phyloP scores from a whole-genome alignment of 495 filamentous ascomycete species.

The Poronia punctata region DNA sequence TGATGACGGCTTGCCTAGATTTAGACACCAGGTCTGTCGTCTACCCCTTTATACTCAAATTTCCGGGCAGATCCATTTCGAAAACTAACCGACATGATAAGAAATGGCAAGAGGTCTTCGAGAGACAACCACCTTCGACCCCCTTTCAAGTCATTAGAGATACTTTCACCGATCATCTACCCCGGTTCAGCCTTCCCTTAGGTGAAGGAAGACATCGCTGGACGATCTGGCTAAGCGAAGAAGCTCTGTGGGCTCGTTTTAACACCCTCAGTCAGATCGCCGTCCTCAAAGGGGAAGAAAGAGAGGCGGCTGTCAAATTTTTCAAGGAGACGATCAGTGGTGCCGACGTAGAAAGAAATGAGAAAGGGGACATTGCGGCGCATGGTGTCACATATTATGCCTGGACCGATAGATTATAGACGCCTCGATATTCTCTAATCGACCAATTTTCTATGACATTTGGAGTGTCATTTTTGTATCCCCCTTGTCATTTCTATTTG shows the following conservation, averaged over 20 bases:
- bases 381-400: slow-evolving; percentile 47
- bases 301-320: slow-evolving; percentile 35
- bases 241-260: slow-evolving; percentile 50
- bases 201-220: slow-evolving; percentile 26
- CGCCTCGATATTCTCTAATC: background rate
- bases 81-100: slow-evolving; percentile 22
- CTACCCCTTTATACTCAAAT: too few species aligned
- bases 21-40: slow-evolving; percentile 34
- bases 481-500: too few species aligned
- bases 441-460: slow-evolving; percentile 1
- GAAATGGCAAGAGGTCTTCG: slow-evolving; percentile 46
- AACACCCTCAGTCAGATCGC: slow-evolving; percentile 56
- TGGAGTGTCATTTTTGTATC: background rate
- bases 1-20: slow-evolving; percentile 48
- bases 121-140: slow-evolving; percentile 39
- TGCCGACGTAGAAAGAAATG: slow-evolving; percentile 40
- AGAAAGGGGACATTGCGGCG: slow-evolving; percentile 46
- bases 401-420: slow-evolving; percentile 43
- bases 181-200: slow-evolving; percentile 45
- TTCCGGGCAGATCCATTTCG: background rate
- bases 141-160: slow-evolving; percentile 33
- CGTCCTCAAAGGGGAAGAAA: slow-evolving; percentile 41
- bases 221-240: slow-evolving; percentile 43
- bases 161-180: slow-evolving; percentile 24
- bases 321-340: slow-evolving; percentile 38